Percentiles rank a stretch among this genome's conserved stretches.
Evolutionary conservation across 1,284 basidiomycete species (phyloP).

Genomic region (Xerocomus minutiporus): DNA sequence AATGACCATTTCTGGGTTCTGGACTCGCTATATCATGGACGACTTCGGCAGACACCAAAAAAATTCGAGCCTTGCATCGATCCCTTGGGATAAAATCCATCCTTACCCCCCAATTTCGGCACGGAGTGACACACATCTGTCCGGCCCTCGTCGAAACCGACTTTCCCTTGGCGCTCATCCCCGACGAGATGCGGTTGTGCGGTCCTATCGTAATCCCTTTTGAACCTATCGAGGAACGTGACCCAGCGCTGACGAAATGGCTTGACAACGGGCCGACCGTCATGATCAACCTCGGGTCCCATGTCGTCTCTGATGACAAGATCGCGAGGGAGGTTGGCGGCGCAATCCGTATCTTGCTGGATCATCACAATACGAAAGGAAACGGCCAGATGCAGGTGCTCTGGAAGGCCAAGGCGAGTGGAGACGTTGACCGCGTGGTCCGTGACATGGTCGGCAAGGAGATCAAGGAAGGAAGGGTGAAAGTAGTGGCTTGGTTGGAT

Average conservation of each 20-base stretch:
- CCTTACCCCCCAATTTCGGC: neutral
- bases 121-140: neutral
- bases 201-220: neutral
- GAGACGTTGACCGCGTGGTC: neutral
- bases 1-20: too few species aligned
- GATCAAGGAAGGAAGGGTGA: neutral
- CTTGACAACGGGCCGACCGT: neutral
- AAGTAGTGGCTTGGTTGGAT: neutral
- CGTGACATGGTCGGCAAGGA: neutral
- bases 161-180: neutral
- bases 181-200: neutral
- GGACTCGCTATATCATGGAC: neutral
- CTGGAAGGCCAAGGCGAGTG: constrained; percentile 1
- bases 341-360: neutral
- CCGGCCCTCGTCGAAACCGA: neutral
- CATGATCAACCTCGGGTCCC: neutral
- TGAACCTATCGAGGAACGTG: neutral
- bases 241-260: neutral
- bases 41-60: neutral
- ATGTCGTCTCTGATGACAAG: neutral
- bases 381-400: neutral
- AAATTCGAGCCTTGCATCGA: neutral
- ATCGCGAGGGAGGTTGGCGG: neutral
- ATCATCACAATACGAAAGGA: neutral
- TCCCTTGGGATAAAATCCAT: neutral